Evolutionary conservation across 805 yeast genomes (phyloP).

Genomic region (Spathaspora sp.): DNA sequence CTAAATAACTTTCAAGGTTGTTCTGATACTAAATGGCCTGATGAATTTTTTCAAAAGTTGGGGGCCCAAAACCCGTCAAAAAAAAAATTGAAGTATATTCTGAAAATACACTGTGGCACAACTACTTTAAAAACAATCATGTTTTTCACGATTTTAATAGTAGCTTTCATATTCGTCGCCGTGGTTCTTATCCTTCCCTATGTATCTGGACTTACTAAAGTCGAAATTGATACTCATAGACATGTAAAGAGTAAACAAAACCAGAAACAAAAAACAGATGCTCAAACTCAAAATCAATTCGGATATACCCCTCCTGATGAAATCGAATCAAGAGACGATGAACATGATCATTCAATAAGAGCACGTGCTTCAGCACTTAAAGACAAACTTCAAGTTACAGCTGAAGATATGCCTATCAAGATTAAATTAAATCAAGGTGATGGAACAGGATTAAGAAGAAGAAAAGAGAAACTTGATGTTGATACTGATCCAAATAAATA

Average conservation of each 20-base stretch:
- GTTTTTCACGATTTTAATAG: constrained; percentile 35
- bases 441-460: constrained; percentile 19
- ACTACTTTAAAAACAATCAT: constrained; percentile 12
- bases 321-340: constrained; percentile 12
- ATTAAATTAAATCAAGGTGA: constrained; percentile 24
- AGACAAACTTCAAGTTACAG: constrained; percentile 28
- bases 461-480: constrained; percentile 29
- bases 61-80: not conserved
- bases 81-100: not conserved
- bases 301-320: constrained; percentile 44
- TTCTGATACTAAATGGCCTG: not conserved
- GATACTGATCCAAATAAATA: constrained; percentile 38
- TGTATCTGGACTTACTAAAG: constrained; percentile 46
- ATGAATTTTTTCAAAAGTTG: not conserved
- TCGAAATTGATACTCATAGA: constrained; percentile 27
- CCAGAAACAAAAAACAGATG: not conserved
- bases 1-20: not conserved
- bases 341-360: constrained; percentile 9
- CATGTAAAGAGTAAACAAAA: constrained; percentile 5
- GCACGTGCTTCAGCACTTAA: constrained; percentile 21
- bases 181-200: constrained; percentile 45
- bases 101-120: not conserved
- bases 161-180: constrained; percentile 40
- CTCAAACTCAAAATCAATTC: constrained; percentile 10
- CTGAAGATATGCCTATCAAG: constrained; percentile 34